Base-by-base conservation (phyloP, 352 stramenopile genomes). In the Salisapilia sapeloensis region DNA sequence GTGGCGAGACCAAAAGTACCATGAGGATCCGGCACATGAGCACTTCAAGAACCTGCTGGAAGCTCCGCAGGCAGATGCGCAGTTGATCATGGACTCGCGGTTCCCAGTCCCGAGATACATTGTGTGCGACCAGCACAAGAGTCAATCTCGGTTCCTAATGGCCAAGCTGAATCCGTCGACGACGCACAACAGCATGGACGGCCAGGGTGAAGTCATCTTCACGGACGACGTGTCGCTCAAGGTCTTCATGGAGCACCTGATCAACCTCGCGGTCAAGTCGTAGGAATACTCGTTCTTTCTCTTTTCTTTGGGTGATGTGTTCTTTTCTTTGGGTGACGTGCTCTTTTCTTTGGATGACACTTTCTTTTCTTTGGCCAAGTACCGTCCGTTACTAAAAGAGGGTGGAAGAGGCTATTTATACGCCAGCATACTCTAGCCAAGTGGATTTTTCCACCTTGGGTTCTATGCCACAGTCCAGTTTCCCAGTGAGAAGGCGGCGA, bases 231-330 rank as follows among this genome's bases (percentile, higher is more conserved):
- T 99, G n/a, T 97, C 80, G 37, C 62, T 99, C 24, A 96, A 97
- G 53, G 95, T 99, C 13, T 99, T 99, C 60, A 99, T 99, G 96
- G 95, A 99, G 59, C 94, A 99, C 60, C 53, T 97, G 34, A 97
- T 92, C 63, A 90, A 91, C 42, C 39, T 91, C 34, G 58, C 75
- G 15, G 75, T 91, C 32, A 84, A 87, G 59, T 86, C 71, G 46
- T 86, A 80, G 33, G 12, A 9, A 12, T 33, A 14, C 14, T 12
- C 9, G n/a, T 28, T n/a, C n/a, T n/a, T n/a, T n/a, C n/a, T n/a
- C n/a, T n/a, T n/a, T n/a, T n/a, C n/a, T n/a, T n/a, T n/a, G n/a
- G n/a, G n/a, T n/a, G n/a, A n/a, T n/a, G n/a, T n/a, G n/a, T n/a
- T n/a, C n/a, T n/a, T n/a, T n/a, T n/a, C n/a, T n/a, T n/a, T n/a